Evolutionary conservation across 2,329 filamentous ascomycete species (phyloP).

Genomic region (Camptophora hylomeconis): DNA sequence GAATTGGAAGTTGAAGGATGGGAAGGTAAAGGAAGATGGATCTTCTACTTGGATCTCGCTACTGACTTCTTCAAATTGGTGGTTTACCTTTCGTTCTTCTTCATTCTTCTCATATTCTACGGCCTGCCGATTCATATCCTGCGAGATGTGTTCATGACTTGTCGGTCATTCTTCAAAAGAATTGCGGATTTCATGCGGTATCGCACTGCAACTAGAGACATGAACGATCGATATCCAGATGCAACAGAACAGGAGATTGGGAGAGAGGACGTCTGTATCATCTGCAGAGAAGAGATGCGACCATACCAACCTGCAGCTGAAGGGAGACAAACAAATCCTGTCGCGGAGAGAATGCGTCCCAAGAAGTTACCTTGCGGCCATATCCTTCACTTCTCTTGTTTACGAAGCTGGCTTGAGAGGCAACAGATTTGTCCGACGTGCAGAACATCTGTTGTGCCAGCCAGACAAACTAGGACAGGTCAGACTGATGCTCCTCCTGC

Average conservation of each 20-base stretch:
- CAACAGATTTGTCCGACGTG: constrained; percentile 97
- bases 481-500: constrained; percentile 1
- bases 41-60: constrained; percentile 74
- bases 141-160: constrained; percentile 86
- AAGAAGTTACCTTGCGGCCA: constrained; percentile 97
- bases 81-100: constrained; percentile 85
- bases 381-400: constrained; percentile 83
- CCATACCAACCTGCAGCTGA: constrained; percentile 49
- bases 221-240: constrained; percentile 83
- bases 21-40: constrained; percentile 89
- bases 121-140: constrained; percentile 94
- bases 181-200: constrained; percentile 83
- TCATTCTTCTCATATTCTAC: constrained; percentile 85
- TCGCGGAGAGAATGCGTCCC: constrained; percentile 71
- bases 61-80: constrained; percentile 84
- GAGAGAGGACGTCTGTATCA: constrained; percentile 89
- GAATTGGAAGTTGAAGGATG: constrained; percentile 92
- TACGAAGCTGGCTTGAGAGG: constrained; percentile 92
- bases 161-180: constrained; percentile 79
- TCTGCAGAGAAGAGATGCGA: constrained; percentile 91
- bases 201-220: constrained; percentile 79
- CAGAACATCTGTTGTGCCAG: constrained; percentile 61
- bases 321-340: constrained; percentile 28
- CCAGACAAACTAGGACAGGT: constrained; percentile 18
- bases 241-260: constrained; percentile 75